Conservation (phyloP, 495 filamentous ascomycete genomes). For the Podospora sp. region DNA sequence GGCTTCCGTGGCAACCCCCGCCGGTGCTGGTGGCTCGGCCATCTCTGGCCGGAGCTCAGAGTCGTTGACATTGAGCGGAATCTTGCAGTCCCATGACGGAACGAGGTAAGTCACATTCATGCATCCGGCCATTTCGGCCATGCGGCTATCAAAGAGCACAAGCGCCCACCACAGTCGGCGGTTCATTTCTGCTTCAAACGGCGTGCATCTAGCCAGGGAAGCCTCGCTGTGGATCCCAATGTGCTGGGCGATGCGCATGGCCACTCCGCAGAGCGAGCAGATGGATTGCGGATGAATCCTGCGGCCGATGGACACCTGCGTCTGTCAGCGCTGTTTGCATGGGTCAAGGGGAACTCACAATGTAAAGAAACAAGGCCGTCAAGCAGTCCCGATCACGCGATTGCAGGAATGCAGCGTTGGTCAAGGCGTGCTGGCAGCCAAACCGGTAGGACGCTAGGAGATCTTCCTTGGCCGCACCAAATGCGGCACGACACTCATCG, state of each 20-base stretch:
- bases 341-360: conserved; percentile 44
- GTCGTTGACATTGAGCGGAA: conserved; percentile 60
- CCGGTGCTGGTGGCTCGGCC: conserved; percentile 42
- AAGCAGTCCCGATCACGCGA: conserved; percentile 56
- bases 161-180: conserved; percentile 65
- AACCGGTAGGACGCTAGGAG: conserved; percentile 53
- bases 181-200: conserved; percentile 60
- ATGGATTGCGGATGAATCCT: conserved; percentile 55
- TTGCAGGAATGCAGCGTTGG: conserved; percentile 49
- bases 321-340: neutral
- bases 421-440: conserved; percentile 58
- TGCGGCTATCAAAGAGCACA: conserved; percentile 54
- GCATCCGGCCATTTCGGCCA: conserved; percentile 48
- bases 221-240: conserved; percentile 57
- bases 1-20: conserved; percentile 49
- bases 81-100: conserved; percentile 59
- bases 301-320: conserved; percentile 52
- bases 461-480: conserved; percentile 46
- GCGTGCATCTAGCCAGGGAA: conserved; percentile 30
- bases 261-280: conserved; percentile 55
- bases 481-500: conserved; percentile 46
- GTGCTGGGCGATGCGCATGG: conserved; percentile 57
- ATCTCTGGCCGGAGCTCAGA: conserved; percentile 56
- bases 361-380: conserved; percentile 62
- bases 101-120: conserved; percentile 38